Evolutionary conservation across 441 rosid genomes (phyloP).

Genomic region (Bocquillonia castaneifolia): DNA sequence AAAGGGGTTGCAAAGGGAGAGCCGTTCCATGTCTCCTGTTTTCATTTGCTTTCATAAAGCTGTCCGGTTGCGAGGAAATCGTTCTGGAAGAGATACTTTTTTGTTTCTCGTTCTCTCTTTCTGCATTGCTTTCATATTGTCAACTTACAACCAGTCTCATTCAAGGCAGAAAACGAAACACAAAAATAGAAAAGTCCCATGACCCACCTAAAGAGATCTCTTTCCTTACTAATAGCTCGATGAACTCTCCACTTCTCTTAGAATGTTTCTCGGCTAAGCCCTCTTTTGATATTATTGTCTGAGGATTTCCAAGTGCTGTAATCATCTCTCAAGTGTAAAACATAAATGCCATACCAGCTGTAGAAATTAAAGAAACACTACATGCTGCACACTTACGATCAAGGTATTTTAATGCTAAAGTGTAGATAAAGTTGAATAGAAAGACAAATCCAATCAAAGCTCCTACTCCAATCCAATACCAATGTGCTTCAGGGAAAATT

Average conservation of each 20-base stretch:
- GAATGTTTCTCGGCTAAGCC: slow-evolving; percentile 38
- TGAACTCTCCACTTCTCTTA: slow-evolving; percentile 26
- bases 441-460: slow-evolving; percentile 54
- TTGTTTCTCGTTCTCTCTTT: slow-evolving; percentile 25
- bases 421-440: slow-evolving; percentile 60
- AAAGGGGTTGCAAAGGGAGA: slow-evolving; percentile 58
- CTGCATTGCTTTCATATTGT: slow-evolving; percentile 28
- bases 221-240: slow-evolving; percentile 29
- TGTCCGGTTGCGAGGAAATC: slow-evolving; percentile 28
- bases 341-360: slow-evolving; percentile 4
- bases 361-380: neutral
- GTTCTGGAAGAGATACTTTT: slow-evolving; percentile 25
- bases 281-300: slow-evolving; percentile 47
- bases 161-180: neutral
- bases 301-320: slow-evolving; percentile 61
- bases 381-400: slow-evolving; percentile 45
- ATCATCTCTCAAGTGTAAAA: slow-evolving; percentile 17
- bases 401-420: slow-evolving; percentile 55
- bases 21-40: slow-evolving; percentile 50
- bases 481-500: slow-evolving; percentile 53
- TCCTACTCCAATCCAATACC: slow-evolving; percentile 84
- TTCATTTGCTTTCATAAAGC: slow-evolving; percentile 23
- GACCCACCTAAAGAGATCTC: slow-evolving; percentile 25
- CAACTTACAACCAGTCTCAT: slow-evolving; percentile 6
- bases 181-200: neutral